Percentiles rank a stretch among this genome's conserved stretches.
Evolutionary conservation across 2,329 filamentous ascomycete species (phyloP).

Genomic region (Penicillium sp.): DNA sequence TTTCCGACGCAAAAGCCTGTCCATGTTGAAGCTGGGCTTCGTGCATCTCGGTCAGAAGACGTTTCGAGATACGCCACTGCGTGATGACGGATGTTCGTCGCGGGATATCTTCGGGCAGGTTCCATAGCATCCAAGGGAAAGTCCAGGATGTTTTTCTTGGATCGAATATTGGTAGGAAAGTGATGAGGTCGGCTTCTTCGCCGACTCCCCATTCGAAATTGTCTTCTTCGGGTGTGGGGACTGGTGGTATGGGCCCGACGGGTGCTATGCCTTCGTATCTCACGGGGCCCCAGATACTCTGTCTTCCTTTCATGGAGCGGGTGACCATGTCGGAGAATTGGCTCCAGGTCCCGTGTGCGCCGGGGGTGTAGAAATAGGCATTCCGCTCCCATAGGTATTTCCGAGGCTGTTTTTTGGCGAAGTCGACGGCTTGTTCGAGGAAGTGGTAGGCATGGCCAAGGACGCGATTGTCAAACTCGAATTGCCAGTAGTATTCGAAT

Average conservation of each 20-base stretch:
- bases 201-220: constrained; percentile 64
- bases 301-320: neutral
- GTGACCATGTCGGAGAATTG: constrained; percentile 2
- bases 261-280: constrained; percentile 7
- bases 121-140: constrained; percentile 39
- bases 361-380: constrained; percentile 50
- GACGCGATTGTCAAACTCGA: constrained; percentile 74
- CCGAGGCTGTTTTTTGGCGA: constrained; percentile 54
- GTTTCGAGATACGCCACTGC: constrained; percentile 69
- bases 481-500: constrained; percentile 77
- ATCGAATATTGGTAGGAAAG: constrained; percentile 77
- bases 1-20: constrained; percentile 76
- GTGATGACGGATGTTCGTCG: constrained; percentile 76
- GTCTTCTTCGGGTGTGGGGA: constrained; percentile 54
- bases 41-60: constrained; percentile 73
- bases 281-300: constrained; percentile 7
- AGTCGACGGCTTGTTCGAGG: constrained; percentile 61
- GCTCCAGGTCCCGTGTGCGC: constrained; percentile 2
- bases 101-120: constrained; percentile 57
- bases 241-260: constrained; percentile 61
- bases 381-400: constrained; percentile 61
- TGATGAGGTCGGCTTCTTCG: constrained; percentile 72
- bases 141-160: constrained; percentile 69
- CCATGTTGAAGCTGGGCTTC: constrained; percentile 66
- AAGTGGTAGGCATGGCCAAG: constrained; percentile 76